A percentile compares a stretch with the other conserved stretches of the same genome.
Evolutionary conservation across 1,284 basidiomycete genomes (phyloP).

Genomic region (Marasmius sp.): DNA sequence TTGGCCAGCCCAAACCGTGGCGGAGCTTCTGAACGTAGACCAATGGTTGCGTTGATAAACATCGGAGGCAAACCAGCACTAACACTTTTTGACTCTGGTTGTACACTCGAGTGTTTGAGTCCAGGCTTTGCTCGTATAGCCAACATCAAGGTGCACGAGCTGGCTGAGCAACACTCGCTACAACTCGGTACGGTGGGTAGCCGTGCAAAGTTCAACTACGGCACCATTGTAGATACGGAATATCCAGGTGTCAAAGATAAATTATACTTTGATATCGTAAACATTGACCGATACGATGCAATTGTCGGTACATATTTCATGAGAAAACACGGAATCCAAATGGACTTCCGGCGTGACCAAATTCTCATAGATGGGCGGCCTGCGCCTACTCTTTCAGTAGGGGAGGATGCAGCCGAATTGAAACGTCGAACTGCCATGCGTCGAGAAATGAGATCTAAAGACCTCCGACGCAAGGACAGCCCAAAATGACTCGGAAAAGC

Average conservation of each 20-base stretch:
- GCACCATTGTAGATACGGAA: neutral
- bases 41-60: neutral
- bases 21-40: neutral
- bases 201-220: slow-evolving; percentile 13
- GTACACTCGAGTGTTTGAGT: slow-evolving; percentile 10
- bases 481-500: neutral
- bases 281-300: slow-evolving; percentile 30
- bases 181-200: slow-evolving; percentile 16
- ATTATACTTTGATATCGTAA: slow-evolving; percentile 27
- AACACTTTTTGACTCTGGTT: slow-evolving; percentile 16
- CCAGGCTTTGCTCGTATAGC: slow-evolving; percentile 9
- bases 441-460: neutral
- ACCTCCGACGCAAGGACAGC: neutral
- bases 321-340: slow-evolving; percentile 16
- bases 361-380: slow-evolving; percentile 10
- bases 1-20: neutral
- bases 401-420: slow-evolving; percentile 12
- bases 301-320: slow-evolving; percentile 31
- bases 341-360: slow-evolving; percentile 24
- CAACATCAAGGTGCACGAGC: slow-evolving; percentile 1
- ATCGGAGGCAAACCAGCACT: slow-evolving; percentile 7
- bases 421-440: slow-evolving; percentile 4
- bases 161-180: slow-evolving; percentile 11
- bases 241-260: neutral
- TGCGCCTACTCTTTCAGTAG: slow-evolving; percentile 9